A percentile compares a stretch with the other conserved stretches of the same genome.
phyloP scores from a whole-genome alignment of 306 rosid genomes.

The Astragalus glycyphyllos region DNA sequence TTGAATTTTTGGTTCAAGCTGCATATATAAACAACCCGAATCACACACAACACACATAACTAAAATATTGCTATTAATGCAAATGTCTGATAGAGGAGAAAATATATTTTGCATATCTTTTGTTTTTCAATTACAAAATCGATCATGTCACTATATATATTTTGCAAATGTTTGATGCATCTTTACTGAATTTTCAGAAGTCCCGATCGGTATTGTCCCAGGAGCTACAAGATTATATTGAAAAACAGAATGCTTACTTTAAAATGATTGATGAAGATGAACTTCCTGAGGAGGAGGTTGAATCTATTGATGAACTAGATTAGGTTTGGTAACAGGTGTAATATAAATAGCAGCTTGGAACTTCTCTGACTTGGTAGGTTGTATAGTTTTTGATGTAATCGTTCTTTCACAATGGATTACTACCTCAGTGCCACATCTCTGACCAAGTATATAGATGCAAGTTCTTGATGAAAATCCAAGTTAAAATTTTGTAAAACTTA shows the following conservation, averaged over 20 bases:
- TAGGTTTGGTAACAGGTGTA: constrained; percentile 35
- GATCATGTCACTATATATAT: constrained; percentile 23
- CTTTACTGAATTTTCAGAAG: constrained; percentile 55
- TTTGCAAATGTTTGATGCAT: constrained; percentile 40
- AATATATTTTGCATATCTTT: constrained; percentile 2
- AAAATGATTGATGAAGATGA: constrained; percentile 68
- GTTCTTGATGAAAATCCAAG: constrained; percentile 20
- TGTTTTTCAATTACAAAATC: constrained; percentile 1
- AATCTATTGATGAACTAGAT: constrained; percentile 45
- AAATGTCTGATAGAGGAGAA: neutral
- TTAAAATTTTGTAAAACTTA: constrained; percentile 15
- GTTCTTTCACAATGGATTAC: constrained; percentile 28
- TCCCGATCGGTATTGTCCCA: constrained; percentile 37
- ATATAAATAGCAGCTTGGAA: constrained; percentile 38
- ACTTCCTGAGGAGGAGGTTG: constrained; percentile 65
- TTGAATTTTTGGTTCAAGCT: neutral
- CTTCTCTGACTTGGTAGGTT: constrained; percentile 14
- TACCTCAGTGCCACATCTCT: constrained; percentile 20
- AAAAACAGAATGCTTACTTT: constrained; percentile 67
- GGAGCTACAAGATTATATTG: constrained; percentile 55
- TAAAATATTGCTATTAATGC: no score
- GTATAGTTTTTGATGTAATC: constrained; percentile 53
- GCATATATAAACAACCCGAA: neutral
- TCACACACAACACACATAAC: no score
- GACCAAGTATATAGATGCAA: constrained; percentile 32